Conservation (phyloP, 805 yeast species). For the Lipomyces japonicus region DNA sequence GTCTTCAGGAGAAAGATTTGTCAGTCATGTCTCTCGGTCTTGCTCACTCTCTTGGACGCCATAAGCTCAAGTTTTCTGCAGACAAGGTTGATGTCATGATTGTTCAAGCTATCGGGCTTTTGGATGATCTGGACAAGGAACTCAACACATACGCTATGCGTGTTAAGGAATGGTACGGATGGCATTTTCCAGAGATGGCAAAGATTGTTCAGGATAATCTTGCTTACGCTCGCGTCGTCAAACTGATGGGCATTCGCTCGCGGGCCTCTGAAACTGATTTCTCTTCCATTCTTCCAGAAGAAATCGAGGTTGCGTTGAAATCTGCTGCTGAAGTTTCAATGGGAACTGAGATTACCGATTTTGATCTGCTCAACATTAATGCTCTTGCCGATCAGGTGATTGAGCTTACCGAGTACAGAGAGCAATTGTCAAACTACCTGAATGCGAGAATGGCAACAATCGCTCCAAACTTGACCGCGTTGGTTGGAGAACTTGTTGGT, state of each 20-base stretch:
- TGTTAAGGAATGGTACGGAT: slow-evolving; percentile 99
- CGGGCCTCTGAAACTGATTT: slow-evolving; percentile 88
- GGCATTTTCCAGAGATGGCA: slow-evolving; percentile 99
- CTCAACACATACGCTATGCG: slow-evolving; percentile 98
- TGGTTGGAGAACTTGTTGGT: slow-evolving; percentile 97
- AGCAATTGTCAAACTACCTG: slow-evolving; percentile 86
- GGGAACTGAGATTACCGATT: slow-evolving; percentile 98
- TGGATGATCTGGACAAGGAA: slow-evolving; percentile 96
- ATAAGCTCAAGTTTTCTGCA: slow-evolving; percentile 93
- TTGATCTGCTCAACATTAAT: slow-evolving; percentile 81
- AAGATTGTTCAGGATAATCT: slow-evolving; percentile 94
- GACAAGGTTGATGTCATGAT: slow-evolving; percentile 99
- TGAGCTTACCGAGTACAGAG: slow-evolving; percentile 94
- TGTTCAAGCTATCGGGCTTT: slow-evolving; percentile 94
- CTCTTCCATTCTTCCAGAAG: slow-evolving; percentile 88
- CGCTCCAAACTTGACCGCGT: slow-evolving; percentile 93
- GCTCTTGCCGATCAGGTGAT: slow-evolving; percentile 94
- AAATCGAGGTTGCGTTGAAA: slow-evolving; percentile 85
- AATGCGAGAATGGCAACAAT: slow-evolving; percentile 96
- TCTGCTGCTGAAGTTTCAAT: slow-evolving; percentile 97
- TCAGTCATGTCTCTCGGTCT: slow-evolving; percentile 96
- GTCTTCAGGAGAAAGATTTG: slow-evolving; percentile 76
- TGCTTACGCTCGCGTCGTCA: slow-evolving; percentile 90
- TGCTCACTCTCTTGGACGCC: slow-evolving; percentile 98
- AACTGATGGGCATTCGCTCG: slow-evolving; percentile 90